Evolutionary conservation across 139 green algal genomes (phyloP).

Genomic region (Micractinium conductrix): DNA sequence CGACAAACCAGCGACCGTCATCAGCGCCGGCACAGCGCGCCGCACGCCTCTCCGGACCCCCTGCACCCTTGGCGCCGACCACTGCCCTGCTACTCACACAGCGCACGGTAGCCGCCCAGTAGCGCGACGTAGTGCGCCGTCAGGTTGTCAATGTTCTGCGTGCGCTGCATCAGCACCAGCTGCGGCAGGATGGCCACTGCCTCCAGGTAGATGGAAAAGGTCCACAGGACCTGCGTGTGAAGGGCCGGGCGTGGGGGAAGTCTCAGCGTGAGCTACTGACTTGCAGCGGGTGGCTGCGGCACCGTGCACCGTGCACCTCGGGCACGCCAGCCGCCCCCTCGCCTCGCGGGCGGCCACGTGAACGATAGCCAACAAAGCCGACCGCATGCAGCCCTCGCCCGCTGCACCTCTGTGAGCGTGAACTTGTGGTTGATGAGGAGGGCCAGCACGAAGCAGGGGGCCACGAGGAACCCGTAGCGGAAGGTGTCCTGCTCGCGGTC

Average conservation of each 20-base stretch:
- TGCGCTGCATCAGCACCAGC: conserved; percentile 98
- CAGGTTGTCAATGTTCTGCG: conserved; percentile 99
- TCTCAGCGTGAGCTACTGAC: no score
- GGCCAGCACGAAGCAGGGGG: conserved; percentile 80
- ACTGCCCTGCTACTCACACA: not conserved
- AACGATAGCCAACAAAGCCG: no score
- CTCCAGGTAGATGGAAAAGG: conserved; percentile 99
- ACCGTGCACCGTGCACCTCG: no score
- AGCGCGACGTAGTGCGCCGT: conserved; percentile 99
- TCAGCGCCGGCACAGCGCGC: no score
- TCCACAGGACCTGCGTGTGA: conserved; percentile 90
- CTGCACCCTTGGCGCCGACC: not conserved
- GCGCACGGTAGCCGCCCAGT: conserved; percentile 56
- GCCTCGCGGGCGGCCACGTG: no score
- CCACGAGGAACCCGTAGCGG: conserved; percentile 82
- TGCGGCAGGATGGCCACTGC: conserved; percentile 98
- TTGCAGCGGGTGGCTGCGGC: no score
- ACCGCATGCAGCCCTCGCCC: no score
- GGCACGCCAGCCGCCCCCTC: no score
- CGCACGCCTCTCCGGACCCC: no score
- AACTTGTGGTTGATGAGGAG: conserved; percentile 81
- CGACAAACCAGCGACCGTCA: no score
- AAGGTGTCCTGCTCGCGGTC: conserved; percentile 99
- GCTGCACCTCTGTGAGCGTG: conserved; percentile 77
- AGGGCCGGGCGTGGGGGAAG: not conserved